These are phyloP conservation scores for Meripilus lineatus DNA, from an alignment of 1,284 basidiomycete species.

Conservation along the genomic window DNA sequence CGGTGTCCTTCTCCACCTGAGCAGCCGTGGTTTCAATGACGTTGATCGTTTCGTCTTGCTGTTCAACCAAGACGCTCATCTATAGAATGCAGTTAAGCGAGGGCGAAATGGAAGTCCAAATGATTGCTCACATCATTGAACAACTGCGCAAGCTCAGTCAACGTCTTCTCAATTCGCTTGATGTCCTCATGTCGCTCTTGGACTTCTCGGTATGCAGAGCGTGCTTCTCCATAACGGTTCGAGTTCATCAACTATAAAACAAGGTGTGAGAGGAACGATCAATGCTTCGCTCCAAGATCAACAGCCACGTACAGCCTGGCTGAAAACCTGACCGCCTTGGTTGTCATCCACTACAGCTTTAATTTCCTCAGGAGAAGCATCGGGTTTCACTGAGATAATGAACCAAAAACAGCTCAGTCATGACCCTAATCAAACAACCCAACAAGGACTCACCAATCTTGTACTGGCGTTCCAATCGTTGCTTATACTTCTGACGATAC, in stretches of 20 bases:
- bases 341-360: conserved; percentile 84
- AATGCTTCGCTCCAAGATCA: conserved; percentile 1
- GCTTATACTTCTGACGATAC: conserved; percentile 90
- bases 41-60: conserved; percentile 86
- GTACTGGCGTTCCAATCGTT: conserved; percentile 93
- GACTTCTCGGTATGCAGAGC: conserved; percentile 91
- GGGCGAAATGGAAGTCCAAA: not conserved
- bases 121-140: conserved; percentile 78
- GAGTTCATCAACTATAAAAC: conserved; percentile 75
- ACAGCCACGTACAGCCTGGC: conserved; percentile 72
- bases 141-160: conserved; percentile 90
- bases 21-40: conserved; percentile 74
- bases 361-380: conserved; percentile 91
- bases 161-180: conserved; percentile 89
- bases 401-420: conserved; percentile 2
- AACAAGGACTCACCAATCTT: conserved; percentile 67
- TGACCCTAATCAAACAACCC: not conserved
- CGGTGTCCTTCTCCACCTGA: conserved; percentile 74
- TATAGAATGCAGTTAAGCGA: conserved; percentile 23
- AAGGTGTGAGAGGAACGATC: conserved; percentile 4
- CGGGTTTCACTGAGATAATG: conserved; percentile 80
- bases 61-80: conserved; percentile 90
- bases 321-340: conserved; percentile 86
- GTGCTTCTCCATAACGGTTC: conserved; percentile 87
- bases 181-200: conserved; percentile 96